Base-by-base conservation (phyloP, 2,329 filamentous ascomycete species). In the Phyllosticta citriasiana region DNA sequence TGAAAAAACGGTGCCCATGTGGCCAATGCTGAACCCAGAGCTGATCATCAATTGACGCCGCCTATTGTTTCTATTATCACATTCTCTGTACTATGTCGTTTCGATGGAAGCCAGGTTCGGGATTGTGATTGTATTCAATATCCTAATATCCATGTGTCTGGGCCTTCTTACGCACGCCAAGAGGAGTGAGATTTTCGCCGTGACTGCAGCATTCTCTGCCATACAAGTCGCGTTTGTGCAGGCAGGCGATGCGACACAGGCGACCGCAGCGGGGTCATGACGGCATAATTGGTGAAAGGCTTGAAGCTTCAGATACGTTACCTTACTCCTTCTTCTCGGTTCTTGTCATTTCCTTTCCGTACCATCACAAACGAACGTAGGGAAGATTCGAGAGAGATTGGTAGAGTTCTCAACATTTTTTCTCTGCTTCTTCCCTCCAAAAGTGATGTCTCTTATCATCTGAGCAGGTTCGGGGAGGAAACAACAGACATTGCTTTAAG, bases 151-250 rank as follows among this genome's bases (percentile, higher is more conserved):
- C 1, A 9, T 53, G 2, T 35, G 2, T 9, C 40, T 61, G 0
- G 59, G 53, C 1, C 6, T 27, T 7, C 56, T 61, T 19, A 61
- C 59, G 1, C 47, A 55, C 6, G 54, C 59, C 4, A 61, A 53
- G 27, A 26, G 53, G 4, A 51, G 26, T 1, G 59, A 61, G 2
- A 40, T 57, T 4, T 61, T 61, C 14, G 59, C 47, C 6, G 59
- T 57, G 4, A 16, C 47, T 5, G 53, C 54, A 0, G 54, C 59
- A 3, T 61, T 61, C 54, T 61, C 59, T 1, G 59, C 59, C 10
- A 51, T 61, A 12, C 47, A 53, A 12, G 59, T 61, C 4, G 59
- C 57, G 1, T 61, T 61, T n/a, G 59, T 57, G 14, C 59, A 61
- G 9, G 54, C 14, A 40, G 33, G 33, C 6, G 33, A 40, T 40